These are phyloP conservation scores for Talaromyces nanjingensis DNA, from an alignment of 495 filamentous ascomycete genomes.

Conservation along the genomic window DNA sequence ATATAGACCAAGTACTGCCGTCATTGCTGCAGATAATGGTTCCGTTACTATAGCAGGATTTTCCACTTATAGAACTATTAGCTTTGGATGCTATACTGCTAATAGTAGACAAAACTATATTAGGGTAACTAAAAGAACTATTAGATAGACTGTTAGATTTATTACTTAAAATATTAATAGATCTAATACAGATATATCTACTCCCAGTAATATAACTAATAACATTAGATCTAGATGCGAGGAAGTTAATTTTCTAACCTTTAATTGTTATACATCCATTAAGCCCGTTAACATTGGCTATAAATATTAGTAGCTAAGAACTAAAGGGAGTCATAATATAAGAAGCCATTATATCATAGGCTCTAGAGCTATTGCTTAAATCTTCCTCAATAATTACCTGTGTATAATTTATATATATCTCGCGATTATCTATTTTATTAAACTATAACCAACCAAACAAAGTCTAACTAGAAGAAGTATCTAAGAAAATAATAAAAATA, in stretches of 20 bases:
- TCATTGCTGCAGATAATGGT: slow-evolving; percentile 32
- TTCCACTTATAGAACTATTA: slow-evolving; percentile 9
- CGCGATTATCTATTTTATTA: slow-evolving; percentile 80
- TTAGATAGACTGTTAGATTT: slow-evolving; percentile 2
- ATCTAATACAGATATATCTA: slow-evolving; percentile 23
- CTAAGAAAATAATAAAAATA: slow-evolving; percentile 39
- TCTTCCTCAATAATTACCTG: slow-evolving; percentile 59
- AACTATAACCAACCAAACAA: slow-evolving; percentile 85
- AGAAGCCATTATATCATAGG: slow-evolving; percentile 7
- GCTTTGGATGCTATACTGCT: slow-evolving; percentile 6
- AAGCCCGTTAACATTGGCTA: slow-evolving; percentile 55
- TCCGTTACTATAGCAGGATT: slow-evolving; percentile 18
- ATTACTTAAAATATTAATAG: slow-evolving; percentile 14
- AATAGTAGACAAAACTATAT: neutral
- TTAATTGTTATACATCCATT: slow-evolving; percentile 47
- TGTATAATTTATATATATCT: slow-evolving; percentile 95
- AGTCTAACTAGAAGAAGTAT: slow-evolving; percentile 43
- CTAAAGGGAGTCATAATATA: slow-evolving; percentile 36
- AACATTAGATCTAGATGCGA: slow-evolving; percentile 59
- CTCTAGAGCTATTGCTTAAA: slow-evolving; percentile 21
- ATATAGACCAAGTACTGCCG: slow-evolving; percentile 31
- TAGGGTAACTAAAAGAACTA: neutral
- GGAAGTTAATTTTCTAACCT: slow-evolving; percentile 50
- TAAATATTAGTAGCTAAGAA: slow-evolving; percentile 63
- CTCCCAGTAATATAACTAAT: slow-evolving; percentile 25